phyloP scores from a whole-genome alignment of 495 filamentous ascomycete genomes.

The Sphaerosporella brunnea region DNA sequence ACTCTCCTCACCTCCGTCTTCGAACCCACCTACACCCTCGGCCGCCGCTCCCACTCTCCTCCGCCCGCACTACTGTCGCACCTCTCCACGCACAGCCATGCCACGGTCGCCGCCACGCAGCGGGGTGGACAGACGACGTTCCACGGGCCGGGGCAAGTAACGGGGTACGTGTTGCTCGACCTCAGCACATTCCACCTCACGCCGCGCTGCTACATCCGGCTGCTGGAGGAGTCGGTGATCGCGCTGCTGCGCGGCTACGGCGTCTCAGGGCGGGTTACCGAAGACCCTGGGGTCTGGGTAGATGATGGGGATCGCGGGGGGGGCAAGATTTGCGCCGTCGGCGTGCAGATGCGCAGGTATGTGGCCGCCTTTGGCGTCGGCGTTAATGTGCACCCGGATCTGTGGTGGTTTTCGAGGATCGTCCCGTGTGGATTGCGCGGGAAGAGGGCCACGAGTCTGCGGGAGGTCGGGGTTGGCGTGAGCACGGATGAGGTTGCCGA shows the following conservation, averaged over 20 bases:
- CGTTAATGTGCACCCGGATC: conserved; percentile 56
- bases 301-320: conserved; percentile 31
- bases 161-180: conserved; percentile 76
- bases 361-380: conserved; percentile 76
- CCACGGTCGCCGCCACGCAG: conserved; percentile 49
- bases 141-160: conserved; percentile 84
- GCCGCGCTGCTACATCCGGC: conserved; percentile 48
- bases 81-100: conserved; percentile 31
- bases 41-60: conserved; percentile 57
- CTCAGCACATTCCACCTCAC: conserved; percentile 38
- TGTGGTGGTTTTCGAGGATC: conserved; percentile 60
- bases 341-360: conserved; percentile 70
- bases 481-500: conserved; percentile 17
- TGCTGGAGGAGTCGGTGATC: conserved; percentile 61
- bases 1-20: conserved; percentile 72
- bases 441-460: conserved; percentile 53
- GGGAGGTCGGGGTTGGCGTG: conserved; percentile 15
- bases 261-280: conserved; percentile 41
- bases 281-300: conserved; percentile 73
- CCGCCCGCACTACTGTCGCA: conserved; percentile 28
- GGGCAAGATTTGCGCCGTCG: conserved; percentile 85
- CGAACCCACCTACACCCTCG: conserved; percentile 76
- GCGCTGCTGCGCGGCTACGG: conserved; percentile 38
- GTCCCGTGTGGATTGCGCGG: conserved; percentile 74
- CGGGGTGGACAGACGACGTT: conserved; percentile 88